Evolutionary conservation across 306 rosid genomes (phyloP).

Genomic region (Mimosa bimucronata): DNA sequence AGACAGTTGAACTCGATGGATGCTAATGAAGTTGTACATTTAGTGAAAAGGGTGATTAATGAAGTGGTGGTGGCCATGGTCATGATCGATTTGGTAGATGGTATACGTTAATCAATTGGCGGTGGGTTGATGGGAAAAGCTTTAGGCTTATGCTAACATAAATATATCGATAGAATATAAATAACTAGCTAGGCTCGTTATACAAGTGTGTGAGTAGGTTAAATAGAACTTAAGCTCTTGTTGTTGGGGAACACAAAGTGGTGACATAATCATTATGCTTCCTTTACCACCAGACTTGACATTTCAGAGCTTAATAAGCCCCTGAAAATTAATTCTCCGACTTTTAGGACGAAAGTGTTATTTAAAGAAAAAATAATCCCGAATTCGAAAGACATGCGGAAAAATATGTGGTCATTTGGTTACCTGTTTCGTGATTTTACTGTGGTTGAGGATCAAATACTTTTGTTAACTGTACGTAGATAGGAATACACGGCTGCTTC

Average conservation of each 20-base stretch:
- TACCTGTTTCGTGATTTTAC: slow-evolving; percentile 20
- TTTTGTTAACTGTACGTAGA: not conserved
- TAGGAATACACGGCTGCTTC: not conserved
- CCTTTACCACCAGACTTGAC: slow-evolving; percentile 24
- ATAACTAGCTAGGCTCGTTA: not conserved
- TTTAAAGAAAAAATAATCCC: not conserved
- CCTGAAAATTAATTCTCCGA: not conserved
- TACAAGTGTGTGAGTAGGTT: not conserved
- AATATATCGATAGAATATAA: not conserved
- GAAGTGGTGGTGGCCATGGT: not conserved
- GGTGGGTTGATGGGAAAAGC: slow-evolving; percentile 28
- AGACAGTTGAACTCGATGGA: not conserved
- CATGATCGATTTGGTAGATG: slow-evolving; percentile 23
- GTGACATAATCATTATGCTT: slow-evolving; percentile 48
- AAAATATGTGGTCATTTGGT: not conserved
- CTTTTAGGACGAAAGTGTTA: not conserved
- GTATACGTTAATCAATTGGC: not conserved
- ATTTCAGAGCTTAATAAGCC: slow-evolving; percentile 2
- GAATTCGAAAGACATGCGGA: not conserved
- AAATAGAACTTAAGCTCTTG: not conserved
- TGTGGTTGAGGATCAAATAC: slow-evolving; percentile 32
- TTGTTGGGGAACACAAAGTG: slow-evolving; percentile 22
- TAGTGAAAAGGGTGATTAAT: not conserved
- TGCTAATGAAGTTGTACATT: not conserved
- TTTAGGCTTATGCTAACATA: slow-evolving; percentile 35